These are phyloP conservation scores for Backusella westeae DNA, from an alignment of 192 early-diverging fungal species.

Conservation along the genomic window DNA sequence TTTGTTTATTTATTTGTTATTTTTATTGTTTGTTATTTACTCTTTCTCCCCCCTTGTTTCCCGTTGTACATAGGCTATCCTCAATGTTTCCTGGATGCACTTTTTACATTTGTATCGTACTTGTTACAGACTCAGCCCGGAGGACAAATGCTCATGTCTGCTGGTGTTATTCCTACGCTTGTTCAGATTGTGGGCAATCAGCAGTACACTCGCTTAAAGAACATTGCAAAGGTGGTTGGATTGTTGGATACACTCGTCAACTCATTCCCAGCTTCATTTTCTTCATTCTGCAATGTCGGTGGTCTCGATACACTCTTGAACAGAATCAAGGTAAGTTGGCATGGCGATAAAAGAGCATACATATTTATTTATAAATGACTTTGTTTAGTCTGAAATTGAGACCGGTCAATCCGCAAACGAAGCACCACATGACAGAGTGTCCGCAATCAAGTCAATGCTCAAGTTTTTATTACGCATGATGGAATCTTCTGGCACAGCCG, in stretches of 20 bases:
- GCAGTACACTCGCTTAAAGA: conserved; percentile 34
- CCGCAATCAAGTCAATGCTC: conserved; percentile 82
- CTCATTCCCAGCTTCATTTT: conserved; percentile 71
- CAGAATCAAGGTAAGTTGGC: conserved; percentile 64
- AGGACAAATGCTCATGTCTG: conserved; percentile 86
- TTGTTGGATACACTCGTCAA: conserved; percentile 83
- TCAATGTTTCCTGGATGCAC: conserved; percentile 80
- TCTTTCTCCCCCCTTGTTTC: not conserved
- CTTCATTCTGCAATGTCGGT: conserved; percentile 77
- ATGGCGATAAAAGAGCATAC: too few relatives aligned
- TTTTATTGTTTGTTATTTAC: not conserved
- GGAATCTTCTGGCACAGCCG: conserved; percentile 88
- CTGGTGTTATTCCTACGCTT: conserved; percentile 85
- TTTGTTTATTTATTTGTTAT: not conserved
- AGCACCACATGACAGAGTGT: conserved; percentile 70
- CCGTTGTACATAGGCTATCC: conserved; percentile 37
- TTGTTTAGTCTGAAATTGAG: conserved; percentile 53
- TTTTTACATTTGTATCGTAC: conserved; percentile 76
- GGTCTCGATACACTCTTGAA: conserved; percentile 77
- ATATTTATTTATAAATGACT: not conserved
- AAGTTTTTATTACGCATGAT: conserved; percentile 93
- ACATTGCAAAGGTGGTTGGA: conserved; percentile 68
- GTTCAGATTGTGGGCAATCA: conserved; percentile 69
- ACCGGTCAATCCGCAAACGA: conserved; percentile 37
- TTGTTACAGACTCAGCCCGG: conserved; percentile 80